Conservation (phyloP, 1,284 basidiomycete species). For the Caloboletus firmus region DNA sequence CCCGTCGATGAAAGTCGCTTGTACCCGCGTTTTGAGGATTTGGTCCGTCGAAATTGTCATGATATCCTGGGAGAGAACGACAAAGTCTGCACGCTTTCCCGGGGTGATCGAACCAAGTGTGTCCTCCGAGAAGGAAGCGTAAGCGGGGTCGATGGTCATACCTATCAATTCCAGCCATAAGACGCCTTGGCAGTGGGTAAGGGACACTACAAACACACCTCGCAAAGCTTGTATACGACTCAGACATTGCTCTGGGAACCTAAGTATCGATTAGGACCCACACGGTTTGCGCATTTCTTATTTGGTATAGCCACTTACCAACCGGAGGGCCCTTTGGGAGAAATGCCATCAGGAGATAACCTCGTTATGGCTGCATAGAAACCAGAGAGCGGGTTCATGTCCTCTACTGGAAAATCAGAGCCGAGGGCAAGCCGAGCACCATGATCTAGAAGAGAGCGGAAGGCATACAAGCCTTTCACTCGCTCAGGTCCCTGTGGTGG, state of each 20-base stretch:
- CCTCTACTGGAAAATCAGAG: conserved; percentile 89
- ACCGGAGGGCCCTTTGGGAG: conserved; percentile 79
- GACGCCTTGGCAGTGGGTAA: background rate
- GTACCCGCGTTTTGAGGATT: conserved; percentile 70
- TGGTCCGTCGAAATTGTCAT: conserved; percentile 62
- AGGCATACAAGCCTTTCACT: conserved; percentile 84
- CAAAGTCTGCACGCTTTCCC: conserved; percentile 85
- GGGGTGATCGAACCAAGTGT: conserved; percentile 67
- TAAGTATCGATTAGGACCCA: conserved; percentile 28
- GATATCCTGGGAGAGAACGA: conserved; percentile 80
- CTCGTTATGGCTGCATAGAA: conserved; percentile 88
- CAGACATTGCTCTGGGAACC: conserved; percentile 81
- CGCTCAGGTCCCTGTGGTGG: conserved; percentile 72
- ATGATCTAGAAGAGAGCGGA: conserved; percentile 66
- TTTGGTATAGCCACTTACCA: conserved; percentile 53
- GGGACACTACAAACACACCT: conserved; percentile 46
- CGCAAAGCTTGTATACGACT: conserved; percentile 70
- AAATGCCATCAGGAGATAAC: conserved; percentile 66
- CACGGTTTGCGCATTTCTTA: background rate
- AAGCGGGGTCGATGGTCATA: conserved; percentile 80
- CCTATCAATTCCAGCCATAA: conserved; percentile 35
- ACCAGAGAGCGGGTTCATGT: conserved; percentile 70
- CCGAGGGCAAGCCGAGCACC: conserved; percentile 71
- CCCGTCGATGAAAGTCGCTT: conserved; percentile 81
- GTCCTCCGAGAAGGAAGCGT: conserved; percentile 81